phyloP scores from a whole-genome alignment of 2,329 filamentous ascomycete species.

The Hypoxylon sp. region DNA sequence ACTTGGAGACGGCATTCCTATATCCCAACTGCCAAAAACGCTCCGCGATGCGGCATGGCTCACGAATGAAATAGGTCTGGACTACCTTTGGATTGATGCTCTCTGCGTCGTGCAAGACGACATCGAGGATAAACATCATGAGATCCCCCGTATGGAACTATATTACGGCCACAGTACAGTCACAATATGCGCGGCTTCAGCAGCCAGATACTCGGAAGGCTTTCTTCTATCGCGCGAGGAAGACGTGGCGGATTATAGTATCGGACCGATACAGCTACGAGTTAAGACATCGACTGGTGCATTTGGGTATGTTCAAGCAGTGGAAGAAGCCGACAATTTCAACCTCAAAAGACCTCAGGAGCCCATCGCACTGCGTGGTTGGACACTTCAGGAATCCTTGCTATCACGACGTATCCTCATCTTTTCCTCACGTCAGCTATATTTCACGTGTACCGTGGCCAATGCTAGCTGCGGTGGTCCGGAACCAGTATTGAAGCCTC shows the following conservation, averaged over 20 bases:
- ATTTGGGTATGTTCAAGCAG: slow-evolving; percentile 29
- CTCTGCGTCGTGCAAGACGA: slow-evolving; percentile 39
- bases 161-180: slow-evolving; percentile 39
- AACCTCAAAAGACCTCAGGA: slow-evolving; percentile 26
- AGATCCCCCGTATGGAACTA: slow-evolving; percentile 36
- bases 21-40: slow-evolving; percentile 33
- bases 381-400: slow-evolving; percentile 46
- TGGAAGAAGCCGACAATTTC: slow-evolving; percentile 28
- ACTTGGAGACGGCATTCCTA: slow-evolving; percentile 20
- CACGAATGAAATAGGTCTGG: slow-evolving; percentile 32
- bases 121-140: slow-evolving; percentile 20
- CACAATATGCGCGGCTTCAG: slow-evolving; percentile 36
- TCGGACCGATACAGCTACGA: slow-evolving; percentile 36
- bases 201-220: slow-evolving; percentile 29
- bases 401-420: slow-evolving; percentile 45
- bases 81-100: slow-evolving; percentile 36
- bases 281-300: slow-evolving; percentile 20
- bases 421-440: slow-evolving; percentile 40
- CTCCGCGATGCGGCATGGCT: slow-evolving; percentile 39
- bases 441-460: slow-evolving; percentile 40
- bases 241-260: slow-evolving; percentile 19
- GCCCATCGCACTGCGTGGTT: slow-evolving; percentile 39
- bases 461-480: slow-evolving; percentile 42
- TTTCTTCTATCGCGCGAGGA: slow-evolving; percentile 31
- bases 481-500: slow-evolving; percentile 31